Evolutionary conservation across 441 rosid genomes (phyloP).

Genomic region (Pelargonium australe): DNA sequence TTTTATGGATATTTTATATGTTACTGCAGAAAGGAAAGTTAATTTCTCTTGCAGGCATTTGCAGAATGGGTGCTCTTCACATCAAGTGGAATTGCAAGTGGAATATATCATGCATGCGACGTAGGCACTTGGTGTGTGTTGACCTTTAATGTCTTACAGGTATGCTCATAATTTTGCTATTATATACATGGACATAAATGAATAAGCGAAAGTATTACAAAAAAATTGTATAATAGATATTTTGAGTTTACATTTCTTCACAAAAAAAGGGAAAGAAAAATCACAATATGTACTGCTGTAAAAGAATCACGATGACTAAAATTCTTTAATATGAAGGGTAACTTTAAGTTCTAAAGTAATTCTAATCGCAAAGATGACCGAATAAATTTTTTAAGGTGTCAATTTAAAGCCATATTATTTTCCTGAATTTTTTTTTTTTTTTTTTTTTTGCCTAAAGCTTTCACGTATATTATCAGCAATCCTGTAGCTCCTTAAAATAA

Average conservation of each 20-base stretch:
- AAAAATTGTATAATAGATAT: not conserved
- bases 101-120: conserved; percentile 92
- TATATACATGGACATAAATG: not conserved
- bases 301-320: not conserved
- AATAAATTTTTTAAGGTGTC: not conserved
- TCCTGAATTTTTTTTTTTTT: not conserved
- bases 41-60: conserved; percentile 53
- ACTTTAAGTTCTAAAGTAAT: not conserved
- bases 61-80: conserved; percentile 97
- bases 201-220: not conserved
- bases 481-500: not conserved
- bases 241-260: not conserved
- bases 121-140: conserved; percentile 90
- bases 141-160: conserved; percentile 77
- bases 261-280: not conserved
- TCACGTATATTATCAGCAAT: not conserved
- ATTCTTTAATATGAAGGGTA: not conserved
- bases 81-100: conserved; percentile 84
- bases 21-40: conserved; percentile 12
- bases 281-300: not conserved
- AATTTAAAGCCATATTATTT: not conserved
- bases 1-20: not conserved
- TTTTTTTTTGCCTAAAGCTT: not conserved
- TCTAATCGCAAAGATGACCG: not conserved
- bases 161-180: conserved; percentile 22